phyloP scores from a whole-genome alignment of 2,329 filamentous ascomycete genomes.

The Graphiopsis chlorocephala region DNA sequence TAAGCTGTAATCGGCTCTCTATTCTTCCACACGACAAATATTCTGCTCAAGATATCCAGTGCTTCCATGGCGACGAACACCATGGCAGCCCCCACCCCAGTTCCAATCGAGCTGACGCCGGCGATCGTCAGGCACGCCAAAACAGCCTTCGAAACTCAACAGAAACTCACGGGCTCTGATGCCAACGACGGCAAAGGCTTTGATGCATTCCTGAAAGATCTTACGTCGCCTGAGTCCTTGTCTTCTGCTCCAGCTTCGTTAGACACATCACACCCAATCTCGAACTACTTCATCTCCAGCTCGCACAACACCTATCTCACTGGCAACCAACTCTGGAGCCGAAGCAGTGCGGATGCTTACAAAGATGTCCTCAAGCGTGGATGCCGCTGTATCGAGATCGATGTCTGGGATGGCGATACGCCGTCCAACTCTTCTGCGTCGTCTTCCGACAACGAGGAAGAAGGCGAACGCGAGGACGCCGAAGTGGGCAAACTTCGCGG shows the following conservation, averaged over 20 bases:
- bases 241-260: slow-evolving; percentile 23
- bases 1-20: background rate
- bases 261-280: slow-evolving; percentile 56
- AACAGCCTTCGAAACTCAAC: slow-evolving; percentile 21
- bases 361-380: slow-evolving; percentile 66
- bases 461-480: slow-evolving; percentile 30
- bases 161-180: background rate
- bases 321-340: slow-evolving; percentile 79
- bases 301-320: slow-evolving; percentile 93
- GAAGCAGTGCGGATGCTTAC: slow-evolving; percentile 75
- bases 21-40: background rate
- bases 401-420: slow-evolving; percentile 81
- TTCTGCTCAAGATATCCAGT: background rate
- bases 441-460: slow-evolving; percentile 32
- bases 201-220: slow-evolving; percentile 46
- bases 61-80: background rate
- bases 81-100: slow-evolving; percentile 7
- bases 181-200: slow-evolving; percentile 25
- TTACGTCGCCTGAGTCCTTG: slow-evolving; percentile 22
- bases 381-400: slow-evolving; percentile 90
- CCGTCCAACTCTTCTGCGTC: slow-evolving; percentile 40
- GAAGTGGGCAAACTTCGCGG: slow-evolving; percentile 35
- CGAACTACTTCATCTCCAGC: slow-evolving; percentile 90
- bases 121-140: slow-evolving; percentile 27
- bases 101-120: slow-evolving; percentile 9